Evolutionary conservation across 768 basidiomycete genomes (phyloP), one percentile per base, ranked within the genome.

Genomic region (Brasilioporus rufonigricans): DNA sequence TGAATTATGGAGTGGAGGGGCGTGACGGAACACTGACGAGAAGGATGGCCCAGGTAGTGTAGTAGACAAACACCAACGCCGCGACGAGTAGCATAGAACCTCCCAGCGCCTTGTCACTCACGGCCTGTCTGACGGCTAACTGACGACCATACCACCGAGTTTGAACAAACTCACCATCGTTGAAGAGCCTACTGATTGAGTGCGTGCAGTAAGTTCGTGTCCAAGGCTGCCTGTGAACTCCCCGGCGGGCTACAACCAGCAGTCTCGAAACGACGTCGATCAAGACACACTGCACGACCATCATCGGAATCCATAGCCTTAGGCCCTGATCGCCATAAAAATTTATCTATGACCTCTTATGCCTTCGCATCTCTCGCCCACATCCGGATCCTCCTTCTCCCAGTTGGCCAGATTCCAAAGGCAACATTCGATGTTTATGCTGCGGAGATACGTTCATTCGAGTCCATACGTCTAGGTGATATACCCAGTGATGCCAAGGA

Each of bases 1-100:
- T 48, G 40, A 61, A 39, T 32, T 8, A 46, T 36, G 27, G 48
- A 36, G 45, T 19, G 44, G 27, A 43, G 21, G 32, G 14, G 3
- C 14, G 27, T 14, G 19, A 29, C 10, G 23, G 31, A 4, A 32
- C 26, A 72, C 87, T 64, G 60, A 93, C 94, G 50, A 95, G 80
- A 48, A 98, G 74, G 50, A 97, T 79, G 14, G 93, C 86, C 95
- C 95, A 98, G 26, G 81, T 78, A 2, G 95, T 93, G 71, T 98
- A 98, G 70, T 98, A 98, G 11, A 80, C 74, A 74, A 96, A 96
- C 35, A 90, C 82, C 41, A 84, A 70, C 7, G 82, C 80, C 32
- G 92, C 91, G 57, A 81, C 78, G 58, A 90, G 76, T 66, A 97
- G 82, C 89, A 96, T 91, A 40, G 75, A 62, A 29, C 86, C 82